Evolutionary conservation across 2,329 filamentous ascomycete genomes (phyloP).

Genomic region (Pseudocercospora vitis): DNA sequence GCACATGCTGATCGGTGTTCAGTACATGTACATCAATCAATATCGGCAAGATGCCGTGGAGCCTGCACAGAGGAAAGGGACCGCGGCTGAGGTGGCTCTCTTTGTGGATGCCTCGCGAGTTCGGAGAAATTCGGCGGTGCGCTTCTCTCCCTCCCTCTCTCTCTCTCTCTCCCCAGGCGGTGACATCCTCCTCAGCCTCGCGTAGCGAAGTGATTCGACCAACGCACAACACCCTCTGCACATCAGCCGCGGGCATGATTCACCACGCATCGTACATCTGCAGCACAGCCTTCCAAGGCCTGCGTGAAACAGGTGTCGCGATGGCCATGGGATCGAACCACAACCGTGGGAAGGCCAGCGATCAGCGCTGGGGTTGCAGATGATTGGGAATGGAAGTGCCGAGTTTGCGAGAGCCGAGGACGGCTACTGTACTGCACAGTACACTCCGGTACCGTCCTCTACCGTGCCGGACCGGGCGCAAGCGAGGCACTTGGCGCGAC

Average conservation of each 20-base stretch:
- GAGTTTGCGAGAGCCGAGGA: neutral
- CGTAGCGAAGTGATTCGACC: neutral
- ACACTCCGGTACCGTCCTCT: too few relatives aligned
- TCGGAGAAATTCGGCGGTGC: neutral
- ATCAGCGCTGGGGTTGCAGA: conserved; percentile 1
- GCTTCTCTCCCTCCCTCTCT: too few relatives aligned
- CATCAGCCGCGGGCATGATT: neutral
- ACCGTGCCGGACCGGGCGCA: neutral
- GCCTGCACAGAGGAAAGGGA: neutral
- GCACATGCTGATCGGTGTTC: too few relatives aligned
- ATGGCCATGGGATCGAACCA: conserved; percentile 1
- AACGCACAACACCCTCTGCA: neutral
- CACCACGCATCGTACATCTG: neutral
- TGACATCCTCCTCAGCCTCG: conserved; percentile 2
- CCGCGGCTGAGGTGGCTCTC: neutral
- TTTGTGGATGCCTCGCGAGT: too few relatives aligned
- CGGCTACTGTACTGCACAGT: neutral
- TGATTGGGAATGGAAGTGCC: neutral
- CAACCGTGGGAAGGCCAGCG: neutral
- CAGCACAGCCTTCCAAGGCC: neutral
- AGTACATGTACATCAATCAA: too few relatives aligned
- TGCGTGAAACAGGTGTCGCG: neutral
- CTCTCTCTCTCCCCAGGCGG: too few relatives aligned
- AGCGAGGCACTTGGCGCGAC: neutral
- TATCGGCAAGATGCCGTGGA: neutral